Percentiles rank a stretch among this genome's conserved stretches.
Conservation (phyloP, 495 filamentous ascomycete genomes). For the Annulohypoxylon bovei region DNA sequence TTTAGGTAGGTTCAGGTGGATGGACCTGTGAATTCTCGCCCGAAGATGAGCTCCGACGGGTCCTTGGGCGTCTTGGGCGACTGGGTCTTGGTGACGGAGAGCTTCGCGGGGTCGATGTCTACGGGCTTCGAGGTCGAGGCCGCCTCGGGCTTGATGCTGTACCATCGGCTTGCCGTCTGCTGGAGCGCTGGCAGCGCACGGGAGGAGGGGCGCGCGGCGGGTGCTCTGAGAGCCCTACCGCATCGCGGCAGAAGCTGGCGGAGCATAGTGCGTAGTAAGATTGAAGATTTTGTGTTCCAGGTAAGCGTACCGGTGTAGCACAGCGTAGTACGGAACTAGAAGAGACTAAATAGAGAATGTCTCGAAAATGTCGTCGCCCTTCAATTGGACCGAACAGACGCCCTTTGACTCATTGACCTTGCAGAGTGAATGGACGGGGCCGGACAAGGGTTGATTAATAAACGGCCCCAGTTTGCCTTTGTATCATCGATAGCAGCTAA, state of each 20-base stretch:
- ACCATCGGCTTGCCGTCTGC: constrained; percentile 52
- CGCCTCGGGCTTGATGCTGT: constrained; percentile 68
- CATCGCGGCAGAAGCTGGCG: constrained; percentile 41
- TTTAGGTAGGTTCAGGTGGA: not conserved
- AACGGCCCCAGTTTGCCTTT: constrained; percentile 28
- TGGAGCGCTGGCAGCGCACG: constrained; percentile 32
- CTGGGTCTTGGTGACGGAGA: constrained; percentile 76
- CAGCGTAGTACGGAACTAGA: not conserved
- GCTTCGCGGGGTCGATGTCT: constrained; percentile 78
- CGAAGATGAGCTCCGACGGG: constrained; percentile 85
- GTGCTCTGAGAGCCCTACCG: constrained; percentile 40
- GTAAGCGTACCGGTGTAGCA: not conserved
- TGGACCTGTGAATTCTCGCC: constrained; percentile 84
- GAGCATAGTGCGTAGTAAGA: constrained; percentile 37
- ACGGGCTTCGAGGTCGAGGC: constrained; percentile 59
- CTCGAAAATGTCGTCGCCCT: not conserved
- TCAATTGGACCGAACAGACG: constrained; percentile 11
- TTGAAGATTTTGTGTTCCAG: constrained; percentile 2
- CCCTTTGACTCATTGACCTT: constrained; percentile 20
- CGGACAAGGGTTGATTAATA: constrained; percentile 20
- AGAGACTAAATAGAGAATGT: not conserved
- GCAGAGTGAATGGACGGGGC: constrained; percentile 25
- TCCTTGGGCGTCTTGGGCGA: constrained; percentile 78
- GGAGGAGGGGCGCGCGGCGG: constrained; percentile 11
- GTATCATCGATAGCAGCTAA: constrained; percentile 5